A percentile compares a stretch with the other conserved stretches of the same genome.
phyloP scores from a whole-genome alignment of 129 eudicot genomes.

The carrot (Daucus carota) region DNA sequence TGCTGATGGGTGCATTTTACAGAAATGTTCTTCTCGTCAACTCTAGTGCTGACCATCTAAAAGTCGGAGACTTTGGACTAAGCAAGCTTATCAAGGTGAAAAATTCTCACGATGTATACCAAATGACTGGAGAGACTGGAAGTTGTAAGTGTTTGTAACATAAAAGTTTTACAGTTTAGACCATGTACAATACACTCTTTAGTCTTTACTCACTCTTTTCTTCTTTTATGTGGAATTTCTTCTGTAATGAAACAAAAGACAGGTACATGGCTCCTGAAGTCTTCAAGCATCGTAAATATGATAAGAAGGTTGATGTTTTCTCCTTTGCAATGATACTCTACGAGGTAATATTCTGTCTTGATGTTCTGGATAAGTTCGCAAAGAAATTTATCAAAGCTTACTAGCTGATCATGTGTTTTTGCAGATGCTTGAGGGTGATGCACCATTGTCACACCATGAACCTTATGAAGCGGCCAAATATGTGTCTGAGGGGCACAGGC shows the following conservation, averaged over 20 bases:
- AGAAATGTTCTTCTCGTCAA: conserved; percentile 97
- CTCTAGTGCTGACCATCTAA: conserved; percentile 88
- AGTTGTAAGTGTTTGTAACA: conserved; percentile 59
- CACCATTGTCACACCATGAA: conserved; percentile 72
- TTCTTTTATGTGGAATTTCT: background rate
- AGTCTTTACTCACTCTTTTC: background rate
- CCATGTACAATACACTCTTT: conserved; percentile 4
- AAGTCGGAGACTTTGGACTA: conserved; percentile 97
- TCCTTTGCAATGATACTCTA: conserved; percentile 94
- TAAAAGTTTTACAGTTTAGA: background rate
- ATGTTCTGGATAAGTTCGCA: background rate
- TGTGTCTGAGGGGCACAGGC: conserved; percentile 93
- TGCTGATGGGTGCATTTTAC: conserved; percentile 9
- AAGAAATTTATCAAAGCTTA: background rate
- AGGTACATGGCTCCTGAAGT: conserved; percentile 99
- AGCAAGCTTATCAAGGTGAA: conserved; percentile 94
- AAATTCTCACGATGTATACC: conserved; percentile 83
- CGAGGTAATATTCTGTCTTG: conserved; percentile 50
- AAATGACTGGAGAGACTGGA: conserved; percentile 99
- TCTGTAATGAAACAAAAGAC: conserved; percentile 34
- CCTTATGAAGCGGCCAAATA: conserved; percentile 94
- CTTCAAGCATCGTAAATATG: conserved; percentile 93
- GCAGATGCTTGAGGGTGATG: conserved; percentile 99
- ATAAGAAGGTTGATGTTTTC: conserved; percentile 94
- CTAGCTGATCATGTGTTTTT: conserved; percentile 8